Base-by-base conservation (phyloP, 2,329 filamentous ascomycete genomes). In the Neonectria neomacrospora region DNA sequence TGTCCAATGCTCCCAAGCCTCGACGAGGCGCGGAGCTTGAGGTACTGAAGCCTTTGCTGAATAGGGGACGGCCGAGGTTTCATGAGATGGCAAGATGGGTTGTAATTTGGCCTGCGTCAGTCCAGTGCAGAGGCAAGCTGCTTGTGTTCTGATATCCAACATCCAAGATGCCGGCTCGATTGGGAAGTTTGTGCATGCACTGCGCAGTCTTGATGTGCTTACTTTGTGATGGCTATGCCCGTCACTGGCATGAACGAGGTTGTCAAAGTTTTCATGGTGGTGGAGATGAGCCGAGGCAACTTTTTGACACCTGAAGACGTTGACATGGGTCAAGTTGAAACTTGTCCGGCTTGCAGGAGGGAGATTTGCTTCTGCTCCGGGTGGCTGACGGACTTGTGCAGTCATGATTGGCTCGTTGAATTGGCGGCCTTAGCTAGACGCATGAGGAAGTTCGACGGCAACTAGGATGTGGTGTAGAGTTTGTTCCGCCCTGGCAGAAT, bases 141-240 rank as follows among this genome's bases (percentile, higher is more conserved):
- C 11, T 12, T 30, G 16, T 30, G 22, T 14, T 47, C 16, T 28
- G 11, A 11, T 26, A n/a, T 30, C 16, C 9, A 18, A 30, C 6
- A 18, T 18, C 16, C n/a, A 14, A 32, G 11, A 28, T 18, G 30
- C 26, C 28, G 28, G 47, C 10, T n/a, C 47, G 28, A 50, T 50
- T 50, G n/a, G n/a, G 47, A 50, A 50, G 28, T 32, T 50, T 50
- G n/a, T 34, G 47, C 47, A 32, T 50, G 47, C 28, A 50, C n/a
- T 48, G 18, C 10, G 28, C 14, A 16, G 47, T 14, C 26, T 48
- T 50, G 11, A 34, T 1, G 12, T 32, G 9, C 10, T 14, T 9
- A 5, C n/a, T 20, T 22, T 50, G 28, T 20, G 47, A 14, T 9
- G n/a, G 28, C 6, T n/a, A 7, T 50, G 26, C 47, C 26, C 18